Percentiles rank a stretch among this genome's conserved stretches.
These are phyloP conservation scores for Bipolaris victoriae DNA, from an alignment of 2,329 filamentous ascomycete species.

Conservation along the genomic window DNA sequence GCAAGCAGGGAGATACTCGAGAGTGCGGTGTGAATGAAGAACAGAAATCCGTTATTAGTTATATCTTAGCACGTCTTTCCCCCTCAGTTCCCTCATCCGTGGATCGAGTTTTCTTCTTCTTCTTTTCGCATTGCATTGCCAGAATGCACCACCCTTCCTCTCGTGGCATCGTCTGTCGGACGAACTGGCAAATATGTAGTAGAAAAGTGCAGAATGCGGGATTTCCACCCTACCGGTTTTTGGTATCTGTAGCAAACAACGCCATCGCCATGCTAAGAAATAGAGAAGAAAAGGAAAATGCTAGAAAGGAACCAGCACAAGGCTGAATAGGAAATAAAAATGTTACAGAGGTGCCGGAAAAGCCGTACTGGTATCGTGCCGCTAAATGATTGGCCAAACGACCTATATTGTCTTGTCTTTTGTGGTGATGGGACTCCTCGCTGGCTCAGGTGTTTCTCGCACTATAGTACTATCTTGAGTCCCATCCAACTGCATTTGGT, in stretches of 20 bases:
- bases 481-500: slow-evolving; percentile 14
- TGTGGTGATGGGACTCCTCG: slow-evolving; percentile 58
- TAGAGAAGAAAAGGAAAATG: not conserved
- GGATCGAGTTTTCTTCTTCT: too few species aligned
- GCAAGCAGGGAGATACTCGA: slow-evolving; percentile 29
- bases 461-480: not conserved
- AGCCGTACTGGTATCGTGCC: not conserved
- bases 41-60: not conserved
- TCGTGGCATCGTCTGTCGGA: too few species aligned
- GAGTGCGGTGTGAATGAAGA: slow-evolving; percentile 39
- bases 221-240: not conserved
- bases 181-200: not conserved
- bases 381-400: not conserved
- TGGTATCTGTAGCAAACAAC: slow-evolving; percentile 3
- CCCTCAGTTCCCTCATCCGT: not conserved
- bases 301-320: not conserved
- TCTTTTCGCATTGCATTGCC: too few species aligned
- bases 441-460: slow-evolving; percentile 16
- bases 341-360: not conserved
- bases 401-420: slow-evolving; percentile 42
- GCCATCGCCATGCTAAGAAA: slow-evolving; percentile 11
- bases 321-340: not conserved
- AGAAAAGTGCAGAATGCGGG: not conserved
- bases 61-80: not conserved
- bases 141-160: too few species aligned